These are phyloP conservation scores for Ambispora gerdemannii DNA, from an alignment of 192 early-diverging fungal species.

Conservation along the genomic window DNA sequence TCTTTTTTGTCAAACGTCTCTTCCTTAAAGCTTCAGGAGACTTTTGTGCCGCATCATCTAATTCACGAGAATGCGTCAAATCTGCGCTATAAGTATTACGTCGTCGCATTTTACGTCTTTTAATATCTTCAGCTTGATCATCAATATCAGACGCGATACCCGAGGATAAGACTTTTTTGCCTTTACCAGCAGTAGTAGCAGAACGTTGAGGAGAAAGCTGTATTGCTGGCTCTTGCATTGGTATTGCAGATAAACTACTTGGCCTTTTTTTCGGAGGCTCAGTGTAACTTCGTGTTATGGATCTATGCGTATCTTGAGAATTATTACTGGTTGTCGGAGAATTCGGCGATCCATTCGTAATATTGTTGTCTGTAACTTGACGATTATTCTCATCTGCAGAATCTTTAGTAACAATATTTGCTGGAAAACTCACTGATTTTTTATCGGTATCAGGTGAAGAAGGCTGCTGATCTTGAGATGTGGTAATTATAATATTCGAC, in stretches of 20 bases:
- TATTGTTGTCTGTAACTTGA: background rate
- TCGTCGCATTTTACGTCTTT: slow-evolving; percentile 29
- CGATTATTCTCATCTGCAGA: background rate
- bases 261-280: slow-evolving; percentile 21
- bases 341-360: no score
- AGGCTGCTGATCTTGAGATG: background rate
- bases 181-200: slow-evolving; percentile 10
- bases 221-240: background rate
- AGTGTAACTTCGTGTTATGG: slow-evolving; percentile 17
- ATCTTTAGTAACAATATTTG: slow-evolving; percentile 4
- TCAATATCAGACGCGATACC: background rate
- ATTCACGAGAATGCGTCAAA: background rate
- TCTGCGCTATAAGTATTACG: slow-evolving; percentile 47
- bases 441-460: slow-evolving; percentile 3
- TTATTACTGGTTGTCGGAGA: background rate
- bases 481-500: background rate
- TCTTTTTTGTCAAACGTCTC: slow-evolving; percentile 17
- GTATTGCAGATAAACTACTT: slow-evolving; percentile 14
- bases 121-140: background rate
- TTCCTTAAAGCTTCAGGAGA: slow-evolving; percentile 22
- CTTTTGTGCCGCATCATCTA: slow-evolving; percentile 26
- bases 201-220: slow-evolving; percentile 10
- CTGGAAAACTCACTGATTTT: slow-evolving; percentile 14
- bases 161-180: background rate
- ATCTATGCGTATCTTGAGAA: background rate